Base-by-base conservation (phyloP, 2,329 filamentous ascomycete species). In the Diplodia mutila region DNA sequence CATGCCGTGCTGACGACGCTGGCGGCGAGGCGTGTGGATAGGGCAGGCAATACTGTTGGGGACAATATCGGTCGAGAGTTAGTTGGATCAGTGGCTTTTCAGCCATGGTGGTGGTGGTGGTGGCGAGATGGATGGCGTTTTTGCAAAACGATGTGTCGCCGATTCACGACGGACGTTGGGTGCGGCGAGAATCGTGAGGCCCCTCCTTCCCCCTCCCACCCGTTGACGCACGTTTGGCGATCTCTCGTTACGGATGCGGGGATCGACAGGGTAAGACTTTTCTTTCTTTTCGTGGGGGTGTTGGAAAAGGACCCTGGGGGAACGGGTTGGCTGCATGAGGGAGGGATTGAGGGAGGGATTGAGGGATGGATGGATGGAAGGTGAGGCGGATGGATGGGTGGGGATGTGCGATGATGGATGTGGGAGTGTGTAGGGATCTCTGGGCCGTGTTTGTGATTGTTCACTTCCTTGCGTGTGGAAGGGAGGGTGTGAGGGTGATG, bases 131-230 rank as follows among this genome's bases (percentile, higher is more conserved):
- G n/a, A n/a, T n/a, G n/a, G n/a, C n/a, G n/a, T n/a, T n/a, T n/a
- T n/a, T n/a, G 12, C 16, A n/a, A 42, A 16, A 18, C 39, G 14
- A 46, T n/a, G n/a, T 46, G n/a, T 37, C 11, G 29, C 29, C 34
- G 34, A 37, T 37, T 37, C 34, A 37, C 34, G 55, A 25, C 8
- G 21, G 16, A 48, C 2, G 25, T 32, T 16, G 42, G 59, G 42
- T 29, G 46, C 27, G 46, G 59, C 46, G 42, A 63, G 46, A 27
- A 63, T 63, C 23, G 59, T 63, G 27, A 51, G 42, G 29, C 59
- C 59, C 4, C 34, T 37, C 34, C 34, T 12, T 11, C 32, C 12
- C 34, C 34, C 11, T 11, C 11, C 34, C 34, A 7, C 8, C 42
- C 42, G 42, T 37, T 51, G 12, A 63, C 46, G 59, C 59, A 63